Evolutionary conservation across 2,329 filamentous ascomycete species (phyloP).

Genomic region (Coniochaeta ligniaria): DNA sequence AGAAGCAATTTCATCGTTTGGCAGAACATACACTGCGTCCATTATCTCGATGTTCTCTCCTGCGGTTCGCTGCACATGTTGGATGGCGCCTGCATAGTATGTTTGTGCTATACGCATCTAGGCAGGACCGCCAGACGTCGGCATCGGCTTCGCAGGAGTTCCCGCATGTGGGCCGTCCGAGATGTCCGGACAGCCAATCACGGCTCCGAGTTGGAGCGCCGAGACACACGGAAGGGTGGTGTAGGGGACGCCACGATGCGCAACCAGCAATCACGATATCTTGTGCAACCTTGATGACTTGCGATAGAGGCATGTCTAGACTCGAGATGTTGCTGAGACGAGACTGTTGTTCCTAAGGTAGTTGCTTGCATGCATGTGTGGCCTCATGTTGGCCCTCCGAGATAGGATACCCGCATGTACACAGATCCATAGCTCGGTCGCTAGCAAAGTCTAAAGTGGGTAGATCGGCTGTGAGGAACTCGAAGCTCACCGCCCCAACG

Average conservation of each 20-base stretch:
- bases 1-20: not conserved
- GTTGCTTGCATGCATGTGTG: not conserved
- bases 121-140: not conserved
- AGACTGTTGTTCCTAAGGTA: not conserved
- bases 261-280: not conserved
- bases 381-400: not conserved
- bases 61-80: not conserved
- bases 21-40: not conserved
- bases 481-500: not conserved
- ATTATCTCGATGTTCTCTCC: not conserved
- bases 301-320: not conserved
- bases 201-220: not conserved
- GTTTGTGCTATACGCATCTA: too few relatives aligned
- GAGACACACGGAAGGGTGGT: not conserved
- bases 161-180: not conserved
- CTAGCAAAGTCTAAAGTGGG: not conserved
- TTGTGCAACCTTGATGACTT: not conserved
- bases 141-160: not conserved
- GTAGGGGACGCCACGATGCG: not conserved
- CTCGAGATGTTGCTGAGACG: not conserved
- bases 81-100: not conserved
- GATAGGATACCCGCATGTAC: not conserved
- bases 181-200: not conserved
- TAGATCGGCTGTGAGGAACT: not conserved
- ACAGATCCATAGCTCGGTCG: not conserved